These are phyloP conservation scores for Pyricularia sp. DNA, from an alignment of 2,329 filamentous ascomycete species.

Conservation along the genomic window DNA sequence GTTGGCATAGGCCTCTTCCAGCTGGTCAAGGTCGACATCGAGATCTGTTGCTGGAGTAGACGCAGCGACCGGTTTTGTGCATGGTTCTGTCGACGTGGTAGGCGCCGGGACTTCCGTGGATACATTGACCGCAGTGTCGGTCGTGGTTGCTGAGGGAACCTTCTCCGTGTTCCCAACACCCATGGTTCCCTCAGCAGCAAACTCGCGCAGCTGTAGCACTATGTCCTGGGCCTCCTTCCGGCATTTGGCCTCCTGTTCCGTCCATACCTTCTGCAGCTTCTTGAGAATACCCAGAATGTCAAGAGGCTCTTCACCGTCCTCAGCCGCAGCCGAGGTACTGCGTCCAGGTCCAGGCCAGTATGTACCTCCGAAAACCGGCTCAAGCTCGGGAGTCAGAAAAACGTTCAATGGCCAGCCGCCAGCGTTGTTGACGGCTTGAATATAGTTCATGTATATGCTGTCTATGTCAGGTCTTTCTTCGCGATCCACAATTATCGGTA, in stretches of 20 bases:
- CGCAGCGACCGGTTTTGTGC: neutral
- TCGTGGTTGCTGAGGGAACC: neutral
- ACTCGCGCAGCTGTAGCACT: constrained; percentile 66
- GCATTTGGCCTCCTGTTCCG: constrained; percentile 70
- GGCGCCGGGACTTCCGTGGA: constrained; percentile 1
- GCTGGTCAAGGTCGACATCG: constrained; percentile 72
- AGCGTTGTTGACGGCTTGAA: constrained; percentile 78
- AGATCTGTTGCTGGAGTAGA: constrained; percentile 29
- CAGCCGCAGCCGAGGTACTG: constrained; percentile 29
- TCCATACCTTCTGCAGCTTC: constrained; percentile 66
- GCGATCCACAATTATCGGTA: constrained; percentile 85
- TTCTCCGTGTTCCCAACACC: constrained; percentile 19
- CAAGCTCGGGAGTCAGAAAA: constrained; percentile 86
- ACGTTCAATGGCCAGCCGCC: constrained; percentile 94
- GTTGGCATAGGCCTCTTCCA: constrained; percentile 79
- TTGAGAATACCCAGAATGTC: constrained; percentile 72
- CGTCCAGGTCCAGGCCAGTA: constrained; percentile 73
- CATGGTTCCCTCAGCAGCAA: constrained; percentile 76
- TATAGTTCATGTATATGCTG: constrained; percentile 96
- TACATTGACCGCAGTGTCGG: constrained; percentile 11
- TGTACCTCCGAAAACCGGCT: constrained; percentile 90
- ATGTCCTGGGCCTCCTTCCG: constrained; percentile 75
- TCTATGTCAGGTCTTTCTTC: constrained; percentile 92
- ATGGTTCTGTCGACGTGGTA: neutral
- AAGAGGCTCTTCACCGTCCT: constrained; percentile 38